These are phyloP conservation scores for Cenococcum geophilum DNA, from an alignment of 495 filamentous ascomycete genomes.

Conservation along the genomic window DNA sequence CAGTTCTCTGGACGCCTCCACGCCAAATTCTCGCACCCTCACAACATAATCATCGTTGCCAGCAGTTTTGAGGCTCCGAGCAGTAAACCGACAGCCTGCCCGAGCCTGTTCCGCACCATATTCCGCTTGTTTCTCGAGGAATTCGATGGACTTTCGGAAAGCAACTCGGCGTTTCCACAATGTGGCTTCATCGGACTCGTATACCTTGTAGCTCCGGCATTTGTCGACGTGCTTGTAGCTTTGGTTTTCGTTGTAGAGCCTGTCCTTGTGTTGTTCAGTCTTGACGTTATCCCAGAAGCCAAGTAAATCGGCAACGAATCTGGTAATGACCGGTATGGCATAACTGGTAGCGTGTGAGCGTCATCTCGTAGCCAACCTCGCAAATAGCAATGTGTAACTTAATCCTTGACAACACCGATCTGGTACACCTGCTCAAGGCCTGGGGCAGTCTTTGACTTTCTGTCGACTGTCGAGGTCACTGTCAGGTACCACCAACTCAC, in stretches of 20 bases:
- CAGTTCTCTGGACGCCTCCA: too few relatives aligned
- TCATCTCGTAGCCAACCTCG: not conserved
- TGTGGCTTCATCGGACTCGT: not conserved
- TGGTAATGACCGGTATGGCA: not conserved
- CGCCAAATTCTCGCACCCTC: too few relatives aligned
- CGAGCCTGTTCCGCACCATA: too few relatives aligned
- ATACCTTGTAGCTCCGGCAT: not conserved
- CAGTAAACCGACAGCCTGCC: too few relatives aligned
- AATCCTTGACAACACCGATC: not conserved
- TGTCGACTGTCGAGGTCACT: not conserved
- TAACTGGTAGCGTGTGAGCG: not conserved
- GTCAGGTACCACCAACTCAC: too few relatives aligned
- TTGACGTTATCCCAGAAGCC: not conserved
- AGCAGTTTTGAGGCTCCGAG: too few relatives aligned
- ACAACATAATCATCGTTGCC: too few relatives aligned
- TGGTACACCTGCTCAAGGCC: not conserved
- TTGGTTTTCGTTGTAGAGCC: not conserved
- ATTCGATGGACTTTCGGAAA: not conserved
- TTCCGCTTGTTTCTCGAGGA: too few relatives aligned
- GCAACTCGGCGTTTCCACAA: not conserved
- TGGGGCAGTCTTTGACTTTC: not conserved
- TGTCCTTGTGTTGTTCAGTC: not conserved
- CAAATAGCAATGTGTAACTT: not conserved
- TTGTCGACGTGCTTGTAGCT: not conserved
- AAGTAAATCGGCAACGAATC: not conserved